Evolutionary conservation across 768 basidiomycete species (phyloP).

Genomic region (Amanita pallidorosea): DNA sequence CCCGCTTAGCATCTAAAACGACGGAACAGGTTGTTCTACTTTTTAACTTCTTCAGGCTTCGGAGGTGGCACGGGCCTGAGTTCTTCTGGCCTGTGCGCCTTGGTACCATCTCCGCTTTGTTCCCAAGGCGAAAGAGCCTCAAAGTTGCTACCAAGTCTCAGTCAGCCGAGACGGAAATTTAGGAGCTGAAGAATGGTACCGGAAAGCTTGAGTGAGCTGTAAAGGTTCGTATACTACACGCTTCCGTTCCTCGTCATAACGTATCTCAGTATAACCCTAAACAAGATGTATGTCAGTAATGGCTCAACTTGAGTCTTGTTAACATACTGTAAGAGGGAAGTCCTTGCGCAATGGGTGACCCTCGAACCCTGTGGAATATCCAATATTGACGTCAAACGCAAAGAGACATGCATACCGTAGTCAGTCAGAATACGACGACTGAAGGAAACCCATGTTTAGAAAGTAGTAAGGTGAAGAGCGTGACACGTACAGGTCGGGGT

Average conservation of each 20-base stretch:
- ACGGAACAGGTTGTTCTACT: constrained; percentile 28
- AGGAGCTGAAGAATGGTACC: constrained; percentile 33
- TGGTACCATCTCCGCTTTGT: constrained; percentile 64
- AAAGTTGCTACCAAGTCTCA: constrained; percentile 60
- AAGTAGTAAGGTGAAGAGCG: neutral
- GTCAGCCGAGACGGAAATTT: neutral
- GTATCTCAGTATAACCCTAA: constrained; percentile 96
- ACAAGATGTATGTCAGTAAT: constrained; percentile 2
- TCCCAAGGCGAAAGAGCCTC: constrained; percentile 93
- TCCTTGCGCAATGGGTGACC: constrained; percentile 97
- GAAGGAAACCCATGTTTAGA: constrained; percentile 8
- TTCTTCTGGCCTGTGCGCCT: constrained; percentile 47
- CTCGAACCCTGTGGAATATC: constrained; percentile 62
- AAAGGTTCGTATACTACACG: constrained; percentile 96
- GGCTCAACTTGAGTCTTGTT: neutral
- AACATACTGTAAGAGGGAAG: constrained; percentile 89
- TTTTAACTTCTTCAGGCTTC: constrained; percentile 72
- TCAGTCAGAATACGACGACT: constrained; percentile 97
- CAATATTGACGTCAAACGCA: neutral
- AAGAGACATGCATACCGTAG: constrained; percentile 50
- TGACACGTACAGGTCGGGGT: constrained; percentile 82
- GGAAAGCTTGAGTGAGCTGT: constrained; percentile 96
- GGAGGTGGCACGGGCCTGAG: constrained; percentile 71
- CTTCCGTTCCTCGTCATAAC: constrained; percentile 96
- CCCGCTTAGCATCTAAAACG: neutral